A percentile compares a stretch with the other conserved stretches of the same genome.
Evolutionary conservation across 306 rosid species (phyloP).

Genomic region (Carpinus viminea): DNA sequence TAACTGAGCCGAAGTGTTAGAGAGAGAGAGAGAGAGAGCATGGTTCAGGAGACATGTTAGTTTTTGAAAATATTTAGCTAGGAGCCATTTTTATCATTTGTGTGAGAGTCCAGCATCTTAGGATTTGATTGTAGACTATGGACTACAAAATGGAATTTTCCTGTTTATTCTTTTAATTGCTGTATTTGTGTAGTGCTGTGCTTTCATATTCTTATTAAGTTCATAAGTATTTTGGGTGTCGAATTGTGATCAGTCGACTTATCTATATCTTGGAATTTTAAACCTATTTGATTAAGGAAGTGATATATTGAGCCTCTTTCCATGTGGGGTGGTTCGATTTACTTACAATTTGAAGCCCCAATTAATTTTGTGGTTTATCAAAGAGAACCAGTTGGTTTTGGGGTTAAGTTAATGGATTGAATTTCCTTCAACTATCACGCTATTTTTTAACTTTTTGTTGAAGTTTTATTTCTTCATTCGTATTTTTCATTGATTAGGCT

Average conservation of each 20-base stretch:
- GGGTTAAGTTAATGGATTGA: conserved; percentile 2
- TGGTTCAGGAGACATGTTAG: too few species aligned
- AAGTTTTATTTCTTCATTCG: conserved; percentile 59
- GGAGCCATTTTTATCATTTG: too few species aligned
- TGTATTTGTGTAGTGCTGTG: not conserved
- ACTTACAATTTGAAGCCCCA: not conserved
- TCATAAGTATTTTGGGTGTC: not conserved
- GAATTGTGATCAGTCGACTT: not conserved
- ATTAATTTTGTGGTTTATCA: not conserved
- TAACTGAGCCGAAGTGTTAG: too few species aligned
- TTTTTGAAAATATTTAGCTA: too few species aligned
- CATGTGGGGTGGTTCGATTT: not conserved
- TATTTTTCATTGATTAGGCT: conserved; percentile 82
- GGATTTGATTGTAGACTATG: too few species aligned
- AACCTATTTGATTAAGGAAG: not conserved
- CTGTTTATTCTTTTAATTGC: not conserved
- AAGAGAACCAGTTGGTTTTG: conserved; percentile 15
- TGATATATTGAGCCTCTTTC: not conserved
- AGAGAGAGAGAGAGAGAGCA: too few species aligned
- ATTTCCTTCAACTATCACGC: conserved; percentile 19
- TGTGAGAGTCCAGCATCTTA: too few species aligned
- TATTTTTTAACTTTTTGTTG: conserved; percentile 37
- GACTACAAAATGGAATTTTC: too few species aligned
- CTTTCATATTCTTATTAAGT: not conserved
- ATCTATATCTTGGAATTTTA: not conserved